Evolutionary conservation across 768 basidiomycete genomes (phyloP), one percentile per base, ranked within the genome.

Genomic region (Harrya chromipes): DNA sequence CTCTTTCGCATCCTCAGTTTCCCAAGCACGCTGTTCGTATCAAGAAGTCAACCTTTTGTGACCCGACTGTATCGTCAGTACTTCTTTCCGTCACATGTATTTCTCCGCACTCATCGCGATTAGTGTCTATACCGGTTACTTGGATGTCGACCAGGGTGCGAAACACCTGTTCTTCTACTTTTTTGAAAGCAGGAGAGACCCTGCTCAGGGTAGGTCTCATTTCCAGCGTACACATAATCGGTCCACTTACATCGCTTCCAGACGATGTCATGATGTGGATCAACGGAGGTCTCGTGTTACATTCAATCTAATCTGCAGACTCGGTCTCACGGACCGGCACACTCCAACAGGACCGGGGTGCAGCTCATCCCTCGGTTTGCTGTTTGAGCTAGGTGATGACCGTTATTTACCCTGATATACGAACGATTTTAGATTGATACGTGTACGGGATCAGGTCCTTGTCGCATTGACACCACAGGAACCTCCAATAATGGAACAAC

Each of bases 201-300:
- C 77, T 3, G 70, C 61, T 6, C 65, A 58, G 26, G 74, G 74
- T 75, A 40, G 27, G 17, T 45, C 16, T 13, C 40, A 6, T 23
- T 26, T 45, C 27, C 7, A 17, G 26, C 13, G 12, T 20, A 11
- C 7, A 14, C 27, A 27, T 7, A 24, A 21, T 33, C 11, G 3
- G 13, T 31, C 16, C 12, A 52, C 26, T 13, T 16, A 29, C 21
- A 38, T 14, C 4, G 1, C 11, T 38, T 40, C 8, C 39, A 74
- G 84, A 84, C 58, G 82, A 84, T 65, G 77, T 83, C 23, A 73
- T 84, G 69, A 81, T 85, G 79, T 84, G 83, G 82, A 83, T 83
- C 37, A 84, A 84, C 43, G 83, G 82, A 66, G 83, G 67, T 68
- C 67, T 69, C 26, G 72, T 70, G n/a, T 21, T 24, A 6, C n/a